Evolutionary conservation across 768 basidiomycete genomes (phyloP).

Genomic region (Boletus subparvulus): DNA sequence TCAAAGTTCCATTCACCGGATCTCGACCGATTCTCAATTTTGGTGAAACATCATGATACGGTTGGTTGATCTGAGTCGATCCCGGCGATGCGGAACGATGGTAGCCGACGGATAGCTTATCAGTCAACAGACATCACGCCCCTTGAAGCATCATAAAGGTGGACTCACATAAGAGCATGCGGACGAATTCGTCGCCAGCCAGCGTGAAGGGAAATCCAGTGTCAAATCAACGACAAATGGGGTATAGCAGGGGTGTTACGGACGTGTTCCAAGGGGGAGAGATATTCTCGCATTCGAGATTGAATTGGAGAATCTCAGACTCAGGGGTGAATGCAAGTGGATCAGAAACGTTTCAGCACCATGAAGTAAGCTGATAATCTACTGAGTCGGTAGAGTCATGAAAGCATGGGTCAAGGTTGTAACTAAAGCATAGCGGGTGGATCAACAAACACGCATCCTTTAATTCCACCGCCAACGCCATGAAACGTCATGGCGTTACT

Average conservation of each 20-base stretch:
- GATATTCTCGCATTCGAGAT: conserved; percentile 22
- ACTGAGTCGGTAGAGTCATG: conserved; percentile 6
- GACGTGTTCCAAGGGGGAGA: conserved; percentile 19
- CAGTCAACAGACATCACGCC: conserved; percentile 2
- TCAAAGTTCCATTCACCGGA: neutral
- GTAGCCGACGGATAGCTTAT: conserved; percentile 8
- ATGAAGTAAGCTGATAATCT: conserved; percentile 7
- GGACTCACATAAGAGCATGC: neutral
- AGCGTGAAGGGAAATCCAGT: conserved; percentile 6
- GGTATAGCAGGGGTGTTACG: conserved; percentile 10
- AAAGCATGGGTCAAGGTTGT: conserved; percentile 12
- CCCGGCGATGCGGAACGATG: neutral
- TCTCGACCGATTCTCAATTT: neutral
- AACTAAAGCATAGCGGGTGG: conserved; percentile 2
- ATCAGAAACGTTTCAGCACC: conserved; percentile 26
- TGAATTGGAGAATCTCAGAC: conserved; percentile 23
- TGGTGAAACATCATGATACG: neutral
- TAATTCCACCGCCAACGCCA: neutral
- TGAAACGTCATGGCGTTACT: conserved; percentile 3
- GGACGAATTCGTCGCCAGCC: neutral
- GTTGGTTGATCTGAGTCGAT: neutral
- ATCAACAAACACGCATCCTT: neutral
- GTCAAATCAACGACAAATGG: conserved; percentile 8
- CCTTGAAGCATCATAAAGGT: conserved; percentile 12
- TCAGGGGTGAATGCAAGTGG: conserved; percentile 26